Percentiles rank a stretch among this genome's conserved stretches.
phyloP scores from a whole-genome alignment of 305 asterid species.

The Solanum chacoense region DNA sequence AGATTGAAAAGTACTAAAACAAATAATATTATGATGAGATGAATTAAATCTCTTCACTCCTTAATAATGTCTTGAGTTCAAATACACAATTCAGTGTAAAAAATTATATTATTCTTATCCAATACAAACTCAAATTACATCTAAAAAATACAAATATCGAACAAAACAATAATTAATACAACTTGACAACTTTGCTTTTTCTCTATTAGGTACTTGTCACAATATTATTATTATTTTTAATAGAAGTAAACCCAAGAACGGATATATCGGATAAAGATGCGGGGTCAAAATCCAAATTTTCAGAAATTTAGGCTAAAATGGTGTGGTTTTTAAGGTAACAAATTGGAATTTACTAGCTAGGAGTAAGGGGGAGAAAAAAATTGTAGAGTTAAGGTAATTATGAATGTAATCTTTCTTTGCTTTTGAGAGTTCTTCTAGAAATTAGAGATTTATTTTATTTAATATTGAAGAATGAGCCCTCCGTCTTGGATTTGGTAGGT shows the following conservation, averaged over 20 bases:
- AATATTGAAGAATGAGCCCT: background rate
- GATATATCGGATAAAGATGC: background rate
- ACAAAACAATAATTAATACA: too few species aligned
- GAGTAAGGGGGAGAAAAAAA: background rate
- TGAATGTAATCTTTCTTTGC: constrained; percentile 5
- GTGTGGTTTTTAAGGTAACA: background rate
- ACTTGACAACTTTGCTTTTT: too few species aligned
- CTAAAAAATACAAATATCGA: too few species aligned
- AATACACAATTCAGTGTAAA: too few species aligned
- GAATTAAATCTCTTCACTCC: too few species aligned
- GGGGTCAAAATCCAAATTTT: background rate
- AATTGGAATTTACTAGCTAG: background rate
- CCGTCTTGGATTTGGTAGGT: constrained; percentile 14
- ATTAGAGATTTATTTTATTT: background rate
- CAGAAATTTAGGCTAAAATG: background rate
- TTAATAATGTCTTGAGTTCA: too few species aligned
- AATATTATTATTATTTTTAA: too few species aligned
- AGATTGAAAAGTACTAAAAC: too few species aligned
- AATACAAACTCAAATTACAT: too few species aligned
- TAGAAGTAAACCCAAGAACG: background rate
- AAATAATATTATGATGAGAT: background rate
- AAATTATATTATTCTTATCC: too few species aligned
- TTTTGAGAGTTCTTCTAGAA: constrained; percentile 6
- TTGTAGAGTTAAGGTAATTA: background rate
- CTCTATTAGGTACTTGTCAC: too few species aligned